Percentiles rank a stretch among this genome's conserved stretches.
Evolutionary conservation across 352 stramenopile species (phyloP).

Genomic region (Thalassiosira hispida): DNA sequence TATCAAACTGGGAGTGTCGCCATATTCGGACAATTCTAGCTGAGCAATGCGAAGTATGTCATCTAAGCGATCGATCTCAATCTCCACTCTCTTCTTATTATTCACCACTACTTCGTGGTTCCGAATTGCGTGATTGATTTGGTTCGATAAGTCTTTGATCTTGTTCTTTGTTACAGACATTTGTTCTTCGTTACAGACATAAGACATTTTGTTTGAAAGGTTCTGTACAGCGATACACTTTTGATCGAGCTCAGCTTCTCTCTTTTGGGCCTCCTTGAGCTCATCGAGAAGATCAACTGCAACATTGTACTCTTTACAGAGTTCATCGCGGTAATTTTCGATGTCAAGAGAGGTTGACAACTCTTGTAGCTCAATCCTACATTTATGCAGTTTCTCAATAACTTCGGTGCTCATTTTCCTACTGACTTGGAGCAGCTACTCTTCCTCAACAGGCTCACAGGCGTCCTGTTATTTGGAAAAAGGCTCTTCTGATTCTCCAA

Average conservation of each 20-base stretch:
- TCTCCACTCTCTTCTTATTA: slow-evolving; percentile 21
- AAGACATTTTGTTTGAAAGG: slow-evolving; percentile 30
- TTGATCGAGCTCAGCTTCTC: neutral
- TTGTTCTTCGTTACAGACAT: slow-evolving; percentile 15
- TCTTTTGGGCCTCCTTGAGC: neutral
- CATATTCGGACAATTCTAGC: slow-evolving; percentile 1
- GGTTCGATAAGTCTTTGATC: slow-evolving; percentile 9
- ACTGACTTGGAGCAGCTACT: too few species aligned
- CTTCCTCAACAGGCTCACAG: too few species aligned
- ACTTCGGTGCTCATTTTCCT: neutral
- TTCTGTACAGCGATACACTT: neutral
- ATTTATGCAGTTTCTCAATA: slow-evolving; percentile 10
- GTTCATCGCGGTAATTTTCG: neutral
- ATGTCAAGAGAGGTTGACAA: slow-evolving; percentile 3
- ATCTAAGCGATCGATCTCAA: slow-evolving; percentile 22
- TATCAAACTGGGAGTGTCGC: neutral
- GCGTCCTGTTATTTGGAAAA: too few species aligned
- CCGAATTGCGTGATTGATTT: slow-evolving; percentile 17
- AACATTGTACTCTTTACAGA: neutral
- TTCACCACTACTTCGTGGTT: neutral
- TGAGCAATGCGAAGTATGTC: slow-evolving; percentile 5
- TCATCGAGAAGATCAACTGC: neutral
- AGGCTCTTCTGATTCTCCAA: neutral
- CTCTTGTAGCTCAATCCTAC: slow-evolving; percentile 3
- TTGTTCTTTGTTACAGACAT: slow-evolving; percentile 16